Evolutionary conservation across 371 early-diverging fungal genomes (phyloP), one percentile per base, ranked within the genome.

Genomic region (Capillidium rhysosporum): DNA sequence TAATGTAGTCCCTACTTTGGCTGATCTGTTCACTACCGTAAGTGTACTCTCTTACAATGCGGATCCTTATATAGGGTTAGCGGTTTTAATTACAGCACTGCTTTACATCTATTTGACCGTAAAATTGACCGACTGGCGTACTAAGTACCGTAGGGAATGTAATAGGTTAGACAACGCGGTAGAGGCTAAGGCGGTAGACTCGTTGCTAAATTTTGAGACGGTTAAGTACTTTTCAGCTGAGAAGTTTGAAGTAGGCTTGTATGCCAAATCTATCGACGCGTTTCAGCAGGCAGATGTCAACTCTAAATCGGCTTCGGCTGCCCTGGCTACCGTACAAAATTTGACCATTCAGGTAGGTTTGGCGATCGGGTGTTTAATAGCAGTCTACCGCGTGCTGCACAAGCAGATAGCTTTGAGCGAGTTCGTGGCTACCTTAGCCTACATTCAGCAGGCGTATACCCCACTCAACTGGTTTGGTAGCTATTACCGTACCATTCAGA

Each of bases 171-270:
- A 85, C 61, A 84, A 84, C 57, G 74, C 69, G 54, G 75, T 80
- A 49, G 75, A 79, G 55, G 72, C 80, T 5, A 79, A 76, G 28
- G 82, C 80, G 3, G 94, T 93, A 1, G 96, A 96, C 62, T 89
- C 92, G 5, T 65, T 96, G 31, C 68, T 93, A 25, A 95, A 93
- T 66, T 91, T 89, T 66, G 97, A 94, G 60, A 92, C 97, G 0
- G 93, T 94, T 56, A 92, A 96, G 64, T 81, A 81, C 56, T 87
- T 82, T 68, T 78, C 75, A 40, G 79, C 79, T 4, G 82, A 87
- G 62, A 61, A 66, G 2, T 90, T 74, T 63, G 96, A 94, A 64
- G 74, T 84, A 23, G 63, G 68, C 18, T 70, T 82, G 24, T 96
- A 87, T 60, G 64, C 73, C 14, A 66, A 84, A 21, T 80, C 86